phyloP scores from a whole-genome alignment of 345 rosid genomes.

The Physaria fendleri region DNA sequence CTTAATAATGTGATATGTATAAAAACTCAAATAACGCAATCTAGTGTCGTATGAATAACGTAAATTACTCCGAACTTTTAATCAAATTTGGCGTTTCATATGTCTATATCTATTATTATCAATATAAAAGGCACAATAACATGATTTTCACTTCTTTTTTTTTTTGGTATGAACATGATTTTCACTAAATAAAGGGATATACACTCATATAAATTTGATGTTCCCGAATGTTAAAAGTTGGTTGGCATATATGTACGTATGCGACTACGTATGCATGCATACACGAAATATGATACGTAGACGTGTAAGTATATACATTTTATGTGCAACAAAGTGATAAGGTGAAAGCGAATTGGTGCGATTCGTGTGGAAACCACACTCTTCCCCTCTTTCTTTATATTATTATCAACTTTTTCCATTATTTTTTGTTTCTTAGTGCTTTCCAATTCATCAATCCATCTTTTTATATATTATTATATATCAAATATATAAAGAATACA shows the following conservation, averaged over 20 bases:
- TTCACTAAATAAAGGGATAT: neutral
- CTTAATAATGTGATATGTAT: no score
- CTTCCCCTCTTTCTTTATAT: constrained; percentile 23
- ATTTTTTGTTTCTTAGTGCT: constrained; percentile 11
- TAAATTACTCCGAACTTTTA: neutral
- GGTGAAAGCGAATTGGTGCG: constrained; percentile 25
- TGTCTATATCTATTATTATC: neutral
- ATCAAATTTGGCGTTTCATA: constrained; percentile 1
- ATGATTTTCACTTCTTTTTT: neutral
- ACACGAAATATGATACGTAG: constrained; percentile 10
- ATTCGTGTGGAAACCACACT: constrained; percentile 36
- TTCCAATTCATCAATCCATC: constrained; percentile 30
- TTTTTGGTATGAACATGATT: no score
- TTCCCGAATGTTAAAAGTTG: neutral
- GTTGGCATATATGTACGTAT: constrained; percentile 21
- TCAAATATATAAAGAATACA: neutral
- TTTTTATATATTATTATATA: neutral
- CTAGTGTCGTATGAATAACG: neutral
- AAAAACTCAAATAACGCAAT: no score
- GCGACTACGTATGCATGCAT: constrained; percentile 31
- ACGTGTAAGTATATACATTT: neutral
- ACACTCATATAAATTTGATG: neutral
- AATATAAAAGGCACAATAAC: neutral
- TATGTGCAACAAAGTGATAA: no score
- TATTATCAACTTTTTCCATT: constrained; percentile 16